A percentile compares a stretch with the other conserved stretches of the same genome.
phyloP scores from a whole-genome alignment of 2,329 filamentous ascomycete genomes.

The Penicillium sp. region DNA sequence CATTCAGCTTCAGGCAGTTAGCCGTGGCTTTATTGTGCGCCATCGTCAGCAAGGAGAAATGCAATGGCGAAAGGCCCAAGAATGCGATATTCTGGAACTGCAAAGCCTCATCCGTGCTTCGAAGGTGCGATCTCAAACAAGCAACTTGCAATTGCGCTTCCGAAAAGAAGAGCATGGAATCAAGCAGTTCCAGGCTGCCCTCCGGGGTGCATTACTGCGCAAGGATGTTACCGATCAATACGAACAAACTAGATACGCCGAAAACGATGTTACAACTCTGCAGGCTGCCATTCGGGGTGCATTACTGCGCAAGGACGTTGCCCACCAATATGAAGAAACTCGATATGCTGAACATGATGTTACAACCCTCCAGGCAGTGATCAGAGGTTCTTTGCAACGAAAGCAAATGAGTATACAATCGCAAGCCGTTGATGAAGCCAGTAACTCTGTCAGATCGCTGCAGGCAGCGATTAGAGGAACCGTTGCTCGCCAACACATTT shows the following conservation, averaged over 20 bases:
- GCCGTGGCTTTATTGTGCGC: slow-evolving; percentile 71
- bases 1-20: slow-evolving; percentile 70
- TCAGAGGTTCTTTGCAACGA: slow-evolving; percentile 63
- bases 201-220: slow-evolving; percentile 47
- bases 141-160: slow-evolving; percentile 39
- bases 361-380: slow-evolving; percentile 59
- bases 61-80: slow-evolving; percentile 68
- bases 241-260: slow-evolving; percentile 40
- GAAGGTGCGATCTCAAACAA: slow-evolving; percentile 42
- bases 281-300: slow-evolving; percentile 66
- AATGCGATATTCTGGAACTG: slow-evolving; percentile 68
- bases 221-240: slow-evolving; percentile 39
- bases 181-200: slow-evolving; percentile 53
- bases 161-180: slow-evolving; percentile 43
- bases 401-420: slow-evolving; percentile 34
- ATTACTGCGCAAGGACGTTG: slow-evolving; percentile 50
- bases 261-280: slow-evolving; percentile 53
- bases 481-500: slow-evolving; percentile 33
- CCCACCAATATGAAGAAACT: too few relatives aligned
- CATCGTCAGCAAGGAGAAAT: slow-evolving; percentile 58
- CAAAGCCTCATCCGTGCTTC: slow-evolving; percentile 71
- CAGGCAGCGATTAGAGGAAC: slow-evolving; percentile 61
- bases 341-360: slow-evolving; percentile 37
- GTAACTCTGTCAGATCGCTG: slow-evolving; percentile 48
- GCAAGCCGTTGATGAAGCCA: slow-evolving; percentile 45